Percentiles rank a stretch among this genome's conserved stretches.
These are phyloP conservation scores for Ceratocystis lukuohia DNA, from an alignment of 2,329 filamentous ascomycete species.

Conservation along the genomic window DNA sequence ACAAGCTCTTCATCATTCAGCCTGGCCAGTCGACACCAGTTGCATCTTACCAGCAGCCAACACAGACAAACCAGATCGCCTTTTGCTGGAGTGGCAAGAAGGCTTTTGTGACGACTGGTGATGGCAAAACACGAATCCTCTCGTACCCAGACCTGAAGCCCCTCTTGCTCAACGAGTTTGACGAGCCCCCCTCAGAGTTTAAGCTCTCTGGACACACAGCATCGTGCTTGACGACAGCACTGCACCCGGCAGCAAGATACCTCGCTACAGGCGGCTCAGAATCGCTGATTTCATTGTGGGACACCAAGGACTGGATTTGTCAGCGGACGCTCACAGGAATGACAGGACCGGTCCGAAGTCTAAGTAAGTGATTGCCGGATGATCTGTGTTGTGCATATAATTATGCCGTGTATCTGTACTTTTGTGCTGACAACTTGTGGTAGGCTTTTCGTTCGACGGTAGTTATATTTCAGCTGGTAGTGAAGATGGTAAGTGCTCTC, in stretches of 20 bases:
- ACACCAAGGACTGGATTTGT: constrained; percentile 65
- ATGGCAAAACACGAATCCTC: constrained; percentile 57
- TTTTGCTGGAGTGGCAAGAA: constrained; percentile 63
- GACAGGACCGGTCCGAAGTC: constrained; percentile 53
- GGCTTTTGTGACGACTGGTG: constrained; percentile 56
- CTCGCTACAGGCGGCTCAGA: constrained; percentile 65
- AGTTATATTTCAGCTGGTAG: constrained; percentile 61
- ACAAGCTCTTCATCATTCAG: constrained; percentile 49
- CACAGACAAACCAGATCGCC: constrained; percentile 57
- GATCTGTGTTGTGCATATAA: background rate
- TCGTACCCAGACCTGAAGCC: constrained; percentile 52
- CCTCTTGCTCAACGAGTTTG: constrained; percentile 36
- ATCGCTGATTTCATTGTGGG: constrained; percentile 63
- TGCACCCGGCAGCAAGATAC: constrained; percentile 58
- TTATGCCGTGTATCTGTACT: background rate
- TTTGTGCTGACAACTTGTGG: background rate
- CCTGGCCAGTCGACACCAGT: constrained; percentile 44
- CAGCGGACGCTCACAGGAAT: constrained; percentile 56
- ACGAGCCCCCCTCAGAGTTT: constrained; percentile 37
- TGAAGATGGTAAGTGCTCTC: constrained; percentile 47
- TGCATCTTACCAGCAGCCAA: constrained; percentile 44
- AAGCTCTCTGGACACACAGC: constrained; percentile 60
- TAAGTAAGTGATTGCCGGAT: constrained; percentile 36
- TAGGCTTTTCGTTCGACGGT: constrained; percentile 66
- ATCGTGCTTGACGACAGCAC: constrained; percentile 52